These are phyloP conservation scores for Oidiodendron maius DNA, from an alignment of 495 filamentous ascomycete species.

Conservation along the genomic window DNA sequence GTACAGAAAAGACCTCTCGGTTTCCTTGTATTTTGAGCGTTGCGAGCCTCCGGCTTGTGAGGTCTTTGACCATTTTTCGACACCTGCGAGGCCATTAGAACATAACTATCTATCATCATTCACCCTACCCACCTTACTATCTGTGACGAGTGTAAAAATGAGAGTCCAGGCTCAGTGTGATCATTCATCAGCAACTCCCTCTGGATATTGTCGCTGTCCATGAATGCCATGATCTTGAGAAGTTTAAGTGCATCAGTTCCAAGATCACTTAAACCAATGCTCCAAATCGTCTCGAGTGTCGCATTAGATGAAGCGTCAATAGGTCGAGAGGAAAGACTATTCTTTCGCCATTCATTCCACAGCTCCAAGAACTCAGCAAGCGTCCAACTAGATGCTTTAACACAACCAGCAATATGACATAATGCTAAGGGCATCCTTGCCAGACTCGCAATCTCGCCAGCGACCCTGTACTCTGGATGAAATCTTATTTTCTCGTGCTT, in stretches of 20 bases:
- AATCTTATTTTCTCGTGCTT: background rate
- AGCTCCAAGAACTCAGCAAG: constrained; percentile 22
- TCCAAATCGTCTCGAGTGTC: constrained; percentile 5
- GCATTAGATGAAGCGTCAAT: background rate
- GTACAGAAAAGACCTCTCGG: background rate
- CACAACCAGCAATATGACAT: constrained; percentile 20
- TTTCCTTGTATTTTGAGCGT: background rate
- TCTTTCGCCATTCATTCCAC: constrained; percentile 19
- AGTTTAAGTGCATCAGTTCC: constrained; percentile 14
- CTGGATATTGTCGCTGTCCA: constrained; percentile 18
- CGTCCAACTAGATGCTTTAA: constrained; percentile 15
- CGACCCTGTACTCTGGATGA: constrained; percentile 6
- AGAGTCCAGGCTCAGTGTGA: constrained; percentile 19
- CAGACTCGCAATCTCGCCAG: constrained; percentile 12
- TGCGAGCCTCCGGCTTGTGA: background rate
- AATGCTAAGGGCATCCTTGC: constrained; percentile 21
- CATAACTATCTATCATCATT: background rate
- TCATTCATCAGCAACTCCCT: constrained; percentile 19
- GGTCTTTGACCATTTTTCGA: constrained; percentile 1
- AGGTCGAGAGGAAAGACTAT: background rate
- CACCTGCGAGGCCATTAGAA: constrained; percentile 12
- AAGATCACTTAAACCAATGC: constrained; percentile 23
- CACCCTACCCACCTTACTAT: constrained; percentile 7
- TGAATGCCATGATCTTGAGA: constrained; percentile 24
- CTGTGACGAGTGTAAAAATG: constrained; percentile 14